Conservation (phyloP, 352 stramenopile genomes). For the Globisporangium middletonii region DNA sequence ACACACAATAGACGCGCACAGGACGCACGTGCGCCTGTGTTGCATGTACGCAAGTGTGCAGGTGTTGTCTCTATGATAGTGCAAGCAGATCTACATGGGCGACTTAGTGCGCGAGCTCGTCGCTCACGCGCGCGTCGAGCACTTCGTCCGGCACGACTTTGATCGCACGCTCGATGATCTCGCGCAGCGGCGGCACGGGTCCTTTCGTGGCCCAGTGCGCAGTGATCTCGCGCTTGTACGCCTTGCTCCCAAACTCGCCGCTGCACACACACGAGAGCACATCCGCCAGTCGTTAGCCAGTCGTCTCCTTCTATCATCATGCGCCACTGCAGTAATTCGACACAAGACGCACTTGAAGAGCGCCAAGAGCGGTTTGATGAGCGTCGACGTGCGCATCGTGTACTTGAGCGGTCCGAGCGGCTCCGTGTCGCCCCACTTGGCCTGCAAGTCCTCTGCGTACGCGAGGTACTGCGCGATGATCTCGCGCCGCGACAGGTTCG, state of each 20-base stretch:
- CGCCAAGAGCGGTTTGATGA: constrained; percentile 74
- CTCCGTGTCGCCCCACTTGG: constrained; percentile 52
- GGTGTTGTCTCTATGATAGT: constrained; percentile 7
- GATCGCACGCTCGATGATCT: constrained; percentile 70
- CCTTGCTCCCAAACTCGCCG: constrained; percentile 70
- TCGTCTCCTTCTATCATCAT: background rate
- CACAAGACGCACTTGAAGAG: constrained; percentile 63
- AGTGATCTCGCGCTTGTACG: constrained; percentile 75
- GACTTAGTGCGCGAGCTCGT: constrained; percentile 26
- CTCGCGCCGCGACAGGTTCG: constrained; percentile 80
- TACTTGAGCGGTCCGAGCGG: constrained; percentile 44
- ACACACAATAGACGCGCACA: no score
- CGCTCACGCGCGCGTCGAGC: constrained; percentile 59
- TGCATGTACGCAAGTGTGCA: background rate
- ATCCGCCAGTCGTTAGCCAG: background rate
- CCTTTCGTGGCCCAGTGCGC: constrained; percentile 62
- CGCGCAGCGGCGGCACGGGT: constrained; percentile 52
- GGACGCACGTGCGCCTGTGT: background rate
- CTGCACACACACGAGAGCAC: constrained; percentile 15
- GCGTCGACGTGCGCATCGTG: constrained; percentile 70
- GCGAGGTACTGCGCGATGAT: constrained; percentile 81
- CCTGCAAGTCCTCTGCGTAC: constrained; percentile 79
- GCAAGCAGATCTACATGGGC: constrained; percentile 3
- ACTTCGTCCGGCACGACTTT: constrained; percentile 64
- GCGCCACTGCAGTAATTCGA: background rate